Evolutionary conservation across 441 rosid species (phyloP).

Genomic region (Pelargonium australe): DNA sequence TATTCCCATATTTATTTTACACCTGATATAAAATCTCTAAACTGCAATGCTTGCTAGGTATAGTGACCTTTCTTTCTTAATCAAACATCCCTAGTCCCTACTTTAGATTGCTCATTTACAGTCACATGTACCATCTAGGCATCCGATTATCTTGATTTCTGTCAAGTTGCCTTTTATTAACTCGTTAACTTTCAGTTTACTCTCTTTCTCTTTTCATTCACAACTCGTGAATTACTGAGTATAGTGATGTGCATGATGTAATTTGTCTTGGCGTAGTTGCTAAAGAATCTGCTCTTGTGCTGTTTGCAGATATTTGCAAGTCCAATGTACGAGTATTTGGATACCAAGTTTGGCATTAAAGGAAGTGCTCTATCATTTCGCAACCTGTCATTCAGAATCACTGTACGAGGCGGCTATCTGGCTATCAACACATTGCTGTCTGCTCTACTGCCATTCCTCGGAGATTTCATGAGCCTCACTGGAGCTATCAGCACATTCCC

Average conservation of each 20-base stretch:
- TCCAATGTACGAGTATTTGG: slow-evolving; percentile 79
- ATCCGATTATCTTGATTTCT: too few species aligned
- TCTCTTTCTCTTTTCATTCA: too few species aligned
- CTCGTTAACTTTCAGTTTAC: too few species aligned
- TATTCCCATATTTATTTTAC: not conserved
- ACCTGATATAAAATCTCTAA: not conserved
- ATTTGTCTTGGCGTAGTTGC: too few species aligned
- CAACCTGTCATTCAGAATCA: slow-evolving; percentile 54
- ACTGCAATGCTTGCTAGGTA: not conserved
- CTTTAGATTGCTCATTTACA: too few species aligned
- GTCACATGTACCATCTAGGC: too few species aligned
- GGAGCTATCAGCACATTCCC: slow-evolving; percentile 92
- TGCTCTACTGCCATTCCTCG: slow-evolving; percentile 79
- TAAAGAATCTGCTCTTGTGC: not conserved
- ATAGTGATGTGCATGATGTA: too few species aligned
- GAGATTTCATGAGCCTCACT: slow-evolving; percentile 81
- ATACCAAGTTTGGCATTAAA: slow-evolving; percentile 62
- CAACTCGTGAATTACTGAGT: too few species aligned
- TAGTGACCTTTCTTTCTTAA: too few species aligned
- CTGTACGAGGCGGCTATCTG: slow-evolving; percentile 73
- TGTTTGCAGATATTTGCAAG: slow-evolving; percentile 71
- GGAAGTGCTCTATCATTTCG: slow-evolving; percentile 55
- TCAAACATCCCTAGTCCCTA: too few species aligned
- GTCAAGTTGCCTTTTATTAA: too few species aligned
- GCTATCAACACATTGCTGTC: slow-evolving; percentile 58